Evolutionary conservation across 768 basidiomycete species (phyloP), one percentile per base, ranked within the genome.

Genomic region (Tremella fuciformis): DNA sequence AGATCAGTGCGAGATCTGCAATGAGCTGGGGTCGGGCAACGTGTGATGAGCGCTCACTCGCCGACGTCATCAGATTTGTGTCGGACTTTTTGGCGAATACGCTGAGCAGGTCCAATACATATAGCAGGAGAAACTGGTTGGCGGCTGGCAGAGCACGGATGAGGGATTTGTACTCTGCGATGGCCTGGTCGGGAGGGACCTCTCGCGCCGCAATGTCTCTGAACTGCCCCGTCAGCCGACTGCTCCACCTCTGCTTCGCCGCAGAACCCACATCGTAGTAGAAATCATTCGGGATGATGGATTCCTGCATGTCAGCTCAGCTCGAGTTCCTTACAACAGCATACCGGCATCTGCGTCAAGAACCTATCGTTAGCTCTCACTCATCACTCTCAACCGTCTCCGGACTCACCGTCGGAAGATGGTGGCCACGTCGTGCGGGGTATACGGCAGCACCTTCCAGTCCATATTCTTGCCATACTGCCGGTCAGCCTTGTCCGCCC

Each of bases 351-450:
- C 73, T 89, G 88, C 0, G 93, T 98, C 50, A 99, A 84, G 77
- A 91, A 99, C 64, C 71, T 73, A 42, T 44, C 2, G 56, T 65
- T 57, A 60, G 53, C 56, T 18, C n/a, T n/a, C 19, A 53, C 22
- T 38, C 40, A 41, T 16, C 21, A 15, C 1, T n/a, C 0, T 38
- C 21, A 26, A n/a, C 37, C 24, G 53, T 53, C 1, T 8, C 24
- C 26, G 15, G 16, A 57, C 70, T 52, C 47, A 73, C 80, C 94
- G 80, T 59, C 94, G 84, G 72, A 98, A 91, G 55, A 99, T 91
- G 67, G 89, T 96, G 18, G 94, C 94, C 51, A 96, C 91, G 74
- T 99, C 94, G 75, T 99, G 94, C 13, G 91, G 84, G n/a, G 88
- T 94, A 75, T 87, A 97, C 18, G 83, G 80, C 69, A 88, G 86